Evolutionary conservation across 305 asterid genomes (phyloP).

Genomic region (Rubia occidens): DNA sequence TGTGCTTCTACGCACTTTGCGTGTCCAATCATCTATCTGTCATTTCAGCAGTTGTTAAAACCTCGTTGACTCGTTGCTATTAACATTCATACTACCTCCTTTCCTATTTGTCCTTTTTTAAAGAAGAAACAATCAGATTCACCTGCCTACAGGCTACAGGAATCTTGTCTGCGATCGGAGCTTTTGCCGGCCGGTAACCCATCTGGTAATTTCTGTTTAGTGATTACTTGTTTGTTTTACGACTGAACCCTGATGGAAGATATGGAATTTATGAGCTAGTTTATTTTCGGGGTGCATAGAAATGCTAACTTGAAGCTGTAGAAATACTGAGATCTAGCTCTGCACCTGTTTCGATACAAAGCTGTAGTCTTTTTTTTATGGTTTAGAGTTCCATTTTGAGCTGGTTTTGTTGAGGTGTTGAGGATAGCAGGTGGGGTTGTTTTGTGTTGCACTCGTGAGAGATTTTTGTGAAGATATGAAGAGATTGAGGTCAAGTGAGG

Average conservation of each 20-base stretch:
- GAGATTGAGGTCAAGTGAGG: constrained; percentile 80
- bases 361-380: neutral
- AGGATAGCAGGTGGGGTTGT: constrained; percentile 4
- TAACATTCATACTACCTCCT: constrained; percentile 10
- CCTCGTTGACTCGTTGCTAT: constrained; percentile 41
- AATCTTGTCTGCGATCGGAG: constrained; percentile 13
- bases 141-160: neutral
- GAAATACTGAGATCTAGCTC: constrained; percentile 18
- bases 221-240: constrained; percentile 15
- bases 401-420: constrained; percentile 4
- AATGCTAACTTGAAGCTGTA: constrained; percentile 17
- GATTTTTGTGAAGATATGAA: constrained; percentile 40
- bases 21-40: constrained; percentile 39
- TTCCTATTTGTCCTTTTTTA: neutral
- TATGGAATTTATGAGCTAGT: constrained; percentile 15
- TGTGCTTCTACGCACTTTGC: constrained; percentile 50
- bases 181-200: constrained; percentile 17
- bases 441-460: constrained; percentile 8
- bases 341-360: constrained; percentile 2
- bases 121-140: neutral
- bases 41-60: constrained; percentile 18
- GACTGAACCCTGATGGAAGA: constrained; percentile 6
- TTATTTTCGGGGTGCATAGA: constrained; percentile 4
- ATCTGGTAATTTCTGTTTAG: constrained; percentile 20
- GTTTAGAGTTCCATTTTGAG: constrained; percentile 7